Conservation (phyloP, 331 rosid genomes). For the Pyracantha coccinea region DNA sequence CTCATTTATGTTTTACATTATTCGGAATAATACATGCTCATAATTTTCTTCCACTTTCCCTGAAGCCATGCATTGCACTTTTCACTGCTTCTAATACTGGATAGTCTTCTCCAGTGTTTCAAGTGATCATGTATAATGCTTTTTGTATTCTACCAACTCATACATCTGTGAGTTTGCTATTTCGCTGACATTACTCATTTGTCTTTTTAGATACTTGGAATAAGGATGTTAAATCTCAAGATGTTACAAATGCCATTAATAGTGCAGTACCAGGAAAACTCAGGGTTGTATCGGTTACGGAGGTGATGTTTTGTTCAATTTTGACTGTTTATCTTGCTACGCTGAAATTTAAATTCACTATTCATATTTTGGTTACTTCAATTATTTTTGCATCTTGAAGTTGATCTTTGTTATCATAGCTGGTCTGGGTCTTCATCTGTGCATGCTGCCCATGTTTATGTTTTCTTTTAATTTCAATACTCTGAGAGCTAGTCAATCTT, state of each 20-base stretch:
- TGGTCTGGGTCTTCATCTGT: not conserved
- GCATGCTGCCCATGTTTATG: not conserved
- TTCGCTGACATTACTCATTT: conserved; percentile 2
- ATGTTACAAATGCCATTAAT: conserved; percentile 69
- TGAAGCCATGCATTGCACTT: not conserved
- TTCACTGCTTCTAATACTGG: not conserved
- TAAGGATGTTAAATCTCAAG: conserved; percentile 57
- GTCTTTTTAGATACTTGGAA: conserved; percentile 72
- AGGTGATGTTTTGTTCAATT: conserved; percentile 39
- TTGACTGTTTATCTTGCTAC: not conserved
- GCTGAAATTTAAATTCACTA: conserved; percentile 1
- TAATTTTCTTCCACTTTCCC: not conserved
- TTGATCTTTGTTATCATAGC: not conserved
- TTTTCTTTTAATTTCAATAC: not conserved
- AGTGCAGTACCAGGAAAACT: conserved; percentile 68
- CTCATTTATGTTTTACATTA: not conserved
- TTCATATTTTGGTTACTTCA: conserved; percentile 13
- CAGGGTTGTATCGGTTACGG: conserved; percentile 53
- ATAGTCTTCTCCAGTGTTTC: not conserved
- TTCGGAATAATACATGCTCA: not conserved
- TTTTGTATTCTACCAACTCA: not conserved
- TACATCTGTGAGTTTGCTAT: not conserved
- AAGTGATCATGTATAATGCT: not conserved
- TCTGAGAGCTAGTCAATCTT: conserved; percentile 10
- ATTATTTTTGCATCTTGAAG: not conserved